These are phyloP conservation scores for Colletotrichum acutatum DNA, from an alignment of 2,329 filamentous ascomycete genomes.

Conservation along the genomic window DNA sequence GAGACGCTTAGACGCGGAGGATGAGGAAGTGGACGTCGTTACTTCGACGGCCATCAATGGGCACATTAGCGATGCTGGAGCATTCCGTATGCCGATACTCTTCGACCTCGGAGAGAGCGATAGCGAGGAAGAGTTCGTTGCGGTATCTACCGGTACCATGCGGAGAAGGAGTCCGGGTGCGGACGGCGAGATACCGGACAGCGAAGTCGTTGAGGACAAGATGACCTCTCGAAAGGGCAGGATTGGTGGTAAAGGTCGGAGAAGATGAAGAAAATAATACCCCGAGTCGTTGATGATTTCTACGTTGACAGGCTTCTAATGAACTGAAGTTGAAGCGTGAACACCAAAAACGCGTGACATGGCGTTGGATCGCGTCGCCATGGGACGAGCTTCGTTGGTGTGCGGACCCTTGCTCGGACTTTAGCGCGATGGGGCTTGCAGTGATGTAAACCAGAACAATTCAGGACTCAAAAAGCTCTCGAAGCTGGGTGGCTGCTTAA, in stretches of 20 bases:
- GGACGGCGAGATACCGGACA: conserved; percentile 69
- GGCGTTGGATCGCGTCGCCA: conserved; percentile 29
- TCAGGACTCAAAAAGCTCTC: neutral
- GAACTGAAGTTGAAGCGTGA: neutral
- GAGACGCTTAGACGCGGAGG: conserved; percentile 87
- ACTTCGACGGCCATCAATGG: conserved; percentile 73
- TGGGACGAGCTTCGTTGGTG: conserved; percentile 29
- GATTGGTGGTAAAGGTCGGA: conserved; percentile 22
- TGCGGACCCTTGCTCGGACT: conserved; percentile 2
- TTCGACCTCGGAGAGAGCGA: conserved; percentile 93
- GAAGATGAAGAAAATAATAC: conserved; percentile 8
- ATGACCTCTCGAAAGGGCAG: conserved; percentile 52
- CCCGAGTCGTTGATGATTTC: neutral
- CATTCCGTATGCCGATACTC: conserved; percentile 93
- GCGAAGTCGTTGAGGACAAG: conserved; percentile 61
- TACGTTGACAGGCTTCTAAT: neutral
- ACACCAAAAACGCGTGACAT: conserved; percentile 12
- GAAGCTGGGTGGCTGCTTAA: conserved; percentile 1
- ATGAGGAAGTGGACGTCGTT: conserved; percentile 92
- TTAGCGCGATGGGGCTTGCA: conserved; percentile 20
- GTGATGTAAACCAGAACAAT: neutral
- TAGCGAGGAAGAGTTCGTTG: conserved; percentile 87
- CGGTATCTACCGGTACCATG: conserved; percentile 82
- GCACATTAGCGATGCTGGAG: conserved; percentile 55
- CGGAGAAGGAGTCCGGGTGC: conserved; percentile 84